Evolutionary conservation across 768 basidiomycete species (phyloP).

Genomic region (Suillus clintonianus): DNA sequence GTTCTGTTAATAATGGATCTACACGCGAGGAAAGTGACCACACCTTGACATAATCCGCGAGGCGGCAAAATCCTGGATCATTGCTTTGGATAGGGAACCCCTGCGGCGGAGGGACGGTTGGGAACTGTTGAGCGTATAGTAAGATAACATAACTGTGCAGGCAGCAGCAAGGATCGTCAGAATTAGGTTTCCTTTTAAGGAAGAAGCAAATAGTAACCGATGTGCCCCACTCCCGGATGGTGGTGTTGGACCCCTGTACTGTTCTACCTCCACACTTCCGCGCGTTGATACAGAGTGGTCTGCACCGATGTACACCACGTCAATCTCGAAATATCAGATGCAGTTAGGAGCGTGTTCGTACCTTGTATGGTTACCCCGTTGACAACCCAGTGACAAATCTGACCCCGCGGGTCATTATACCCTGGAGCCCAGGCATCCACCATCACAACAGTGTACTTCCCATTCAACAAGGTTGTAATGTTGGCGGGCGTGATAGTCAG

Average conservation of each 20-base stretch:
- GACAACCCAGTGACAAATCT: slow-evolving; percentile 81
- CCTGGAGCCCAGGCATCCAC: slow-evolving; percentile 74
- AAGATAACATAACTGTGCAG: slow-evolving; percentile 67
- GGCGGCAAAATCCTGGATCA: slow-evolving; percentile 56
- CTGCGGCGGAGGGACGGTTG: slow-evolving; percentile 57
- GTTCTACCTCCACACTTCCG: slow-evolving; percentile 53
- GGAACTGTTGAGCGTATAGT: slow-evolving; percentile 62
- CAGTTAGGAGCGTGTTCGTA: slow-evolving; percentile 21
- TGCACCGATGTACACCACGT: slow-evolving; percentile 7
- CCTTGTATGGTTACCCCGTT: slow-evolving; percentile 59
- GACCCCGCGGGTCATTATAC: slow-evolving; percentile 53
- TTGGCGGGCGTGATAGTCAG: slow-evolving; percentile 54
- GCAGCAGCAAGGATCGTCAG: not conserved
- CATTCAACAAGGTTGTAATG: slow-evolving; percentile 44
- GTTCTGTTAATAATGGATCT: not conserved
- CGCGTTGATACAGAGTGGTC: slow-evolving; percentile 43
- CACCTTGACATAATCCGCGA: slow-evolving; percentile 59
- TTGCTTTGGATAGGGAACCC: slow-evolving; percentile 51
- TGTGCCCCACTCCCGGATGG: slow-evolving; percentile 71
- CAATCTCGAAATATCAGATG: not conserved
- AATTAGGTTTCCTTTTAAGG: not conserved
- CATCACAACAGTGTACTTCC: slow-evolving; percentile 71
- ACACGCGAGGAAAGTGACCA: slow-evolving; percentile 9
- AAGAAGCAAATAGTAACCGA: slow-evolving; percentile 46
- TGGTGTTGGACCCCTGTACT: slow-evolving; percentile 74